Conservation (phyloP, 441 rosid genomes). For the Eruca vesicaria region DNA sequence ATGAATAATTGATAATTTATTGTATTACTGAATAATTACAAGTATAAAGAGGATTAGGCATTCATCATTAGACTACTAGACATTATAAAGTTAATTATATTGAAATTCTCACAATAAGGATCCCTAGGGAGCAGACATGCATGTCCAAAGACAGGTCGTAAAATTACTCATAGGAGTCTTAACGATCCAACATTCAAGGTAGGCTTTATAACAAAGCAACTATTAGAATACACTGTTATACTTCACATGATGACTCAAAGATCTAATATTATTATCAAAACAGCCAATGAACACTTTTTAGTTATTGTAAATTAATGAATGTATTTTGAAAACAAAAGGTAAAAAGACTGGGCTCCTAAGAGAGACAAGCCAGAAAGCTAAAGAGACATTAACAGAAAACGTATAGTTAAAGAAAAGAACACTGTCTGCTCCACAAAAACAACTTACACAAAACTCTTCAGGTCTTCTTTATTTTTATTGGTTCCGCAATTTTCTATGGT, state of each 20-base stretch:
- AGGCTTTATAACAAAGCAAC: slow-evolving; percentile 27
- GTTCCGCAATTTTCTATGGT: slow-evolving; percentile 21
- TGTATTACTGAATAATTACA: neutral
- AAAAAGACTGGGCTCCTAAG: slow-evolving; percentile 25
- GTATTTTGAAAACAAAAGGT: slow-evolving; percentile 1
- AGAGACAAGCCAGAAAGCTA: slow-evolving; percentile 35
- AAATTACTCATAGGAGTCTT: slow-evolving; percentile 29
- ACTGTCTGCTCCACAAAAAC: slow-evolving; percentile 38
- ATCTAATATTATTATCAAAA: slow-evolving; percentile 14
- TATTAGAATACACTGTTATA: neutral
- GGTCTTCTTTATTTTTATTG: slow-evolving; percentile 3
- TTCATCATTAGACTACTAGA: slow-evolving; percentile 31
- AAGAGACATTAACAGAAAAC: slow-evolving; percentile 36
- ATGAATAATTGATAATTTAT: neutral
- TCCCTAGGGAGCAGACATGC: slow-evolving; percentile 39
- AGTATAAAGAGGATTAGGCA: slow-evolving; percentile 18
- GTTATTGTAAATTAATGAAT: neutral
- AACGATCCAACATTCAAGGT: slow-evolving; percentile 33
- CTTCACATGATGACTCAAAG: slow-evolving; percentile 25
- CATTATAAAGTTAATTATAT: slow-evolving; percentile 25
- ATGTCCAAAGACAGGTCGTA: slow-evolving; percentile 38
- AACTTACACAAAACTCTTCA: slow-evolving; percentile 25
- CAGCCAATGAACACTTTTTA: slow-evolving; percentile 23
- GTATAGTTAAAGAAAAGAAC: slow-evolving; percentile 35
- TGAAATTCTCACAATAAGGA: slow-evolving; percentile 25